Conservation (phyloP, 1,284 basidiomycete species). For the Lentinula novae-zelandiae region DNA sequence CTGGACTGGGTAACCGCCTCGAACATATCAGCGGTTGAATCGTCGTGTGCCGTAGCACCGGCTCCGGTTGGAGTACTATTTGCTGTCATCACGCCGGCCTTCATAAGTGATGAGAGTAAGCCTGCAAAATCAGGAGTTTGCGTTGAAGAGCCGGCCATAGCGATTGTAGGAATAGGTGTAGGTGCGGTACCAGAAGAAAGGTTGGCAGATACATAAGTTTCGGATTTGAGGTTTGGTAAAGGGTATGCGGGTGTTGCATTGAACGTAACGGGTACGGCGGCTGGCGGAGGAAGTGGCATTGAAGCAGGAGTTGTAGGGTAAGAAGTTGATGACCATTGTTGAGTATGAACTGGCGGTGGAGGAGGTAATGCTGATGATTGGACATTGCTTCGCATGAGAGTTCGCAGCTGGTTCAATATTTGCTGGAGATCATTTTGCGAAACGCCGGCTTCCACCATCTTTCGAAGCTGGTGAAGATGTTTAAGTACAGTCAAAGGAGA, state of each 20-base stretch:
- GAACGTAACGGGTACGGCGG: slow-evolving; percentile 23
- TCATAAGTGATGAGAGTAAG: slow-evolving; percentile 63
- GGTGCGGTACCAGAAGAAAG: slow-evolving; percentile 20
- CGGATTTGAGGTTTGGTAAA: background rate
- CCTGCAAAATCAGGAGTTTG: slow-evolving; percentile 47
- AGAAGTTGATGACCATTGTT: slow-evolving; percentile 8
- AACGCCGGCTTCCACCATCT: slow-evolving; percentile 74
- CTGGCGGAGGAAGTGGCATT: slow-evolving; percentile 14
- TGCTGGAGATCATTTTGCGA: slow-evolving; percentile 78
- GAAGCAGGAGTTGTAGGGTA: background rate
- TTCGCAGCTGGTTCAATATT: slow-evolving; percentile 75
- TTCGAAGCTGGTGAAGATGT: slow-evolving; percentile 55
- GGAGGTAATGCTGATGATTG: slow-evolving; percentile 33
- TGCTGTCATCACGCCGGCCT: slow-evolving; percentile 68
- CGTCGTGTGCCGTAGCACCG: slow-evolving; percentile 39
- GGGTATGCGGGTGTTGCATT: background rate
- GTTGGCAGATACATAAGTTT: slow-evolving; percentile 14
- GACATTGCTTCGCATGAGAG: slow-evolving; percentile 49
- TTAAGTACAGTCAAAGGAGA: slow-evolving; percentile 9
- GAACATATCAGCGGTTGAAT: slow-evolving; percentile 24
- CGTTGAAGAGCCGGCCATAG: slow-evolving; percentile 25
- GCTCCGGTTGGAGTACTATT: slow-evolving; percentile 48
- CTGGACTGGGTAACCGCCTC: slow-evolving; percentile 36
- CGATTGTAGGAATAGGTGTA: slow-evolving; percentile 19
- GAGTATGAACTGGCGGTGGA: slow-evolving; percentile 16